Base-by-base conservation (phyloP, 768 basidiomycete genomes). In the Termitomyces sp. region DNA sequence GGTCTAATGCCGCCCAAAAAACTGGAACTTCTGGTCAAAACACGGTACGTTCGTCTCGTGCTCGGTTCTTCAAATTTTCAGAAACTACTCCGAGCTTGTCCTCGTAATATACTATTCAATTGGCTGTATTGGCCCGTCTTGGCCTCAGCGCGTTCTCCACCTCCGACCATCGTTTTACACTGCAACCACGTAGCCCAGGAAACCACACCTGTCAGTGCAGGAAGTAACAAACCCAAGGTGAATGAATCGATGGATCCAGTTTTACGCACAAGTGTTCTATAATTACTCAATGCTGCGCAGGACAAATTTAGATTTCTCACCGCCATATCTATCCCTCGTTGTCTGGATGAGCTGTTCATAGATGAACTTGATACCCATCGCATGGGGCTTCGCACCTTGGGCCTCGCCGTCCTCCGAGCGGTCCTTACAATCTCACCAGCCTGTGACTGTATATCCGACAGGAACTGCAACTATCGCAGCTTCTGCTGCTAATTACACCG, bases 401-500 rank as follows among this genome's bases (percentile, higher is more conserved):
- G 44, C 42, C 41, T 63, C 31, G 58, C 41, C 39, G 53, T 58
- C 37, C 49, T 63, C 7, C 55, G 55, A 42, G 48, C 55, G 13
- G 37, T 51, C 42, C 58, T 49, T 5, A 33, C 15, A 12, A 57
- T 59, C 15, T 67, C 66, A 5, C 66, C 57, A n/a, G 29, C 54
- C 54, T 29, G 51, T 77, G 7, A 77, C 77, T 3, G 67, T 77
- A 3, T 77, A 76, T 59, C 65, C 59, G 4, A 64, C 66, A 49
- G 74, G 69, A 4, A 51, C 59, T 5, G 55, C 66, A 22, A 63
- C 64, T 1, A 54, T 65, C 10, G 64, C 69, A 6, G 65, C 62
- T 5, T 66, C 72, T n/a, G 76, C 73, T 31, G 72, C 78, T 4
- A 69, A 64, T 9, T 83, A 79, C 60, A 83, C 81, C 0, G 78